A percentile compares a stretch with the other conserved stretches of the same genome.
phyloP scores from a whole-genome alignment of 2,329 filamentous ascomycete species.

The Hymenotorrendiella dingleyae region DNA sequence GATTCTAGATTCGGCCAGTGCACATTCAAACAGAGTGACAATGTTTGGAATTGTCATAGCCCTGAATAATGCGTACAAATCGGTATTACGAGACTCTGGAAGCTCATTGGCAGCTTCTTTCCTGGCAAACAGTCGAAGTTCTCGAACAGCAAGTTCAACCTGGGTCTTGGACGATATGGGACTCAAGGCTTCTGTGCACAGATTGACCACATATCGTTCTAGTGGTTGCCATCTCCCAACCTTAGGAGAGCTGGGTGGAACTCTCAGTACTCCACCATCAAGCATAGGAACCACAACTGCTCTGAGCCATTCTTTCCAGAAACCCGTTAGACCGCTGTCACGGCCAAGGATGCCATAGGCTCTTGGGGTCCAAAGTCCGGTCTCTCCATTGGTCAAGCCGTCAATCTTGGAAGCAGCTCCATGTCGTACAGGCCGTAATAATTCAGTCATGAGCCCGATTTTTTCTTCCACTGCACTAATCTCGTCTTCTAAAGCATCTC shows the following conservation, averaged over 20 bases:
- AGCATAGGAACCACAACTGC: constrained; percentile 95
- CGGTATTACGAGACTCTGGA: constrained; percentile 82
- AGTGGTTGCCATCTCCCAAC: constrained; percentile 94
- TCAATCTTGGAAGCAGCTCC: constrained; percentile 96
- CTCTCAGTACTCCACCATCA: constrained; percentile 73
- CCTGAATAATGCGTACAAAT: constrained; percentile 89
- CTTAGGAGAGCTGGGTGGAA: constrained; percentile 82
- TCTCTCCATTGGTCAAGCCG: constrained; percentile 89
- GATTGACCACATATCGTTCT: constrained; percentile 93
- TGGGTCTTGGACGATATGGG: constrained; percentile 92
- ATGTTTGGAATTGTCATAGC: constrained; percentile 88
- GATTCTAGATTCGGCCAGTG: constrained; percentile 87
- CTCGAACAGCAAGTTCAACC: constrained; percentile 83
- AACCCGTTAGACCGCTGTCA: constrained; percentile 75
- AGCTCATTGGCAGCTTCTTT: constrained; percentile 92
- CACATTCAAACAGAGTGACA: constrained; percentile 86
- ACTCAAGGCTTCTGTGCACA: constrained; percentile 91
- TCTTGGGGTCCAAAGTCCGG: constrained; percentile 89
- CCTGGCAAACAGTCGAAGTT: constrained; percentile 84
- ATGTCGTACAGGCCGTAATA: constrained; percentile 85
- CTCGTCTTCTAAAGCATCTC: constrained; percentile 84
- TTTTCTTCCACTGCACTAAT: constrained; percentile 97
- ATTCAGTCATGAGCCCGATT: constrained; percentile 92
- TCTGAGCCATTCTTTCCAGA: constrained; percentile 98
- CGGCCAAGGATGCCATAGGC: constrained; percentile 89